Percentiles rank a stretch among this genome's conserved stretches.
Conservation (phyloP, 805 yeast species). For the Ogataea corticis region DNA sequence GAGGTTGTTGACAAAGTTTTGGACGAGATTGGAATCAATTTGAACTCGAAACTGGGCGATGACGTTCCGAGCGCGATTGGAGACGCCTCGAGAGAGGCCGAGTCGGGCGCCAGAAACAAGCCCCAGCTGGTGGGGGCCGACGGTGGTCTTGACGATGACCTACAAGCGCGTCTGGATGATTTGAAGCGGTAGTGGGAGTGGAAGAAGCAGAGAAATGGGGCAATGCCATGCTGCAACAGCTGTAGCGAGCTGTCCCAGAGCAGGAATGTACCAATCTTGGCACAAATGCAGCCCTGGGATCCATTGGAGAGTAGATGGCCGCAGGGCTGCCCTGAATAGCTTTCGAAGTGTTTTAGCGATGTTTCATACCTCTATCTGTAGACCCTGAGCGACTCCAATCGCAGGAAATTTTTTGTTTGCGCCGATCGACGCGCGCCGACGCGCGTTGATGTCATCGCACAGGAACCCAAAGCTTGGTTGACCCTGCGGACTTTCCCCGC, state of each 20-base stretch:
- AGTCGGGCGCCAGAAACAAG: conserved; percentile 10
- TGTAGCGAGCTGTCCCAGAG: too few species aligned
- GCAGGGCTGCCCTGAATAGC: too few species aligned
- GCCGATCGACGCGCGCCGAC: conserved; percentile 6
- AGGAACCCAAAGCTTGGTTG: neutral
- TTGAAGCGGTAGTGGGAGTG: conserved; percentile 69
- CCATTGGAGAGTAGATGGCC: too few species aligned
- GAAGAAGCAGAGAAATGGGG: too few species aligned
- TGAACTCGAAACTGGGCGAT: conserved; percentile 47
- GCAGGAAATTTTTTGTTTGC: neutral
- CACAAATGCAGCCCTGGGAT: too few species aligned
- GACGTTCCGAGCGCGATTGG: conserved; percentile 42
- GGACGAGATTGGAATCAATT: conserved; percentile 94
- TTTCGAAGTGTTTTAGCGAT: too few species aligned
- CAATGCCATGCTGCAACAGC: too few species aligned
- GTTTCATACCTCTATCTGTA: too few species aligned
- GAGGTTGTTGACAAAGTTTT: conserved; percentile 88
- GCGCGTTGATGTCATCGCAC: neutral
- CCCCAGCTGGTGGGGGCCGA: conserved; percentile 35
- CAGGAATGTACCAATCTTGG: too few species aligned
- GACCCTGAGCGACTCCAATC: too few species aligned
- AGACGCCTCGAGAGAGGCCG: conserved; percentile 11
- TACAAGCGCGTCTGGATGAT: conserved; percentile 86
- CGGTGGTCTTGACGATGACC: conserved; percentile 67
- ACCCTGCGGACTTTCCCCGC: conserved; percentile 1